phyloP scores from a whole-genome alignment of 176 grass and related monocot species.

The Oropetium thomaeum region DNA sequence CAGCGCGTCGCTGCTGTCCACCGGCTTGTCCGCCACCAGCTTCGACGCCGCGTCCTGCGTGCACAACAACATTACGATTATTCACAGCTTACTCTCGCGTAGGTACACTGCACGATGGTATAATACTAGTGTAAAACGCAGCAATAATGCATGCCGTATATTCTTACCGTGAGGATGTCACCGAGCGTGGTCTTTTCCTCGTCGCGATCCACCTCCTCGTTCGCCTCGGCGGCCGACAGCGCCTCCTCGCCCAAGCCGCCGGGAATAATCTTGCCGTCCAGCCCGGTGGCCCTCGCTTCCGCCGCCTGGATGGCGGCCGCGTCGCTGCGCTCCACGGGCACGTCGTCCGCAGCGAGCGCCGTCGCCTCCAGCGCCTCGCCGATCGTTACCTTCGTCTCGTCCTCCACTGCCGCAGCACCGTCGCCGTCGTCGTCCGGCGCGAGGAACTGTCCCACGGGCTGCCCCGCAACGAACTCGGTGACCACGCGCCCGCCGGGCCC shows the following conservation, averaged over 20 bases:
- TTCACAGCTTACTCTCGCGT: no score
- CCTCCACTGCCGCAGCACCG: background rate
- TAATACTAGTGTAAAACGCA: background rate
- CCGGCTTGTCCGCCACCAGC: constrained; percentile 53
- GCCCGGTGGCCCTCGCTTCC: constrained; percentile 43
- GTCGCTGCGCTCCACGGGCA: constrained; percentile 67
- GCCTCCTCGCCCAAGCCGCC: constrained; percentile 50
- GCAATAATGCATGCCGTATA: no score
- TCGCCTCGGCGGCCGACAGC: constrained; percentile 42
- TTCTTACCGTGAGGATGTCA: constrained; percentile 54
- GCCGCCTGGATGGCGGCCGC: constrained; percentile 71
- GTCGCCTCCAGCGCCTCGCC: constrained; percentile 69
- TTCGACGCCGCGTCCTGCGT: constrained; percentile 58
- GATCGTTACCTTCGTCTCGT: constrained; percentile 44
- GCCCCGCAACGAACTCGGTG: constrained; percentile 70
- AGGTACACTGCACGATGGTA: no score
- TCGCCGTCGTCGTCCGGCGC: background rate
- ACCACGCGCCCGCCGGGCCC: constrained; percentile 49
- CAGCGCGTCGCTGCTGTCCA: constrained; percentile 50
- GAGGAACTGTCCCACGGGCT: constrained; percentile 43
- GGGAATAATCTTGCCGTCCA: constrained; percentile 20
- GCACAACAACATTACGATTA: background rate
- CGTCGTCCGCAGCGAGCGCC: constrained; percentile 14
- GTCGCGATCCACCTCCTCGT: constrained; percentile 24
- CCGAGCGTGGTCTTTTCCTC: constrained; percentile 57